Conservation (phyloP, 768 basidiomycete genomes). For the Kwoniella botswanensis region DNA sequence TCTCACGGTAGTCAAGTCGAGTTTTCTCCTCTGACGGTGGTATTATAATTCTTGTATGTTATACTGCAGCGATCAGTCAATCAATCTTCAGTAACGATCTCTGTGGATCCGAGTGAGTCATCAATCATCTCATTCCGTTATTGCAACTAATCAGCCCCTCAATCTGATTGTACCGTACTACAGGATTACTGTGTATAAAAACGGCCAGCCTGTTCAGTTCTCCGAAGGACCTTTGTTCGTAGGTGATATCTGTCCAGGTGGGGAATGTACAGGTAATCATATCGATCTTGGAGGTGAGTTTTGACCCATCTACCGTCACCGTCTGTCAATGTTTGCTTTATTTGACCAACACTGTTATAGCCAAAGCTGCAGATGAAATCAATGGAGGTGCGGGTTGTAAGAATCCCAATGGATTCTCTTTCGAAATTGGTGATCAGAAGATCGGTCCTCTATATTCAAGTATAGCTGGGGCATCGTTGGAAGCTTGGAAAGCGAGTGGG, state of each 20-base stretch:
- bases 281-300: constrained; percentile 3
- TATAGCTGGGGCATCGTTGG: not conserved
- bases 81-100: not conserved
- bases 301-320: too few species aligned
- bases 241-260: not conserved
- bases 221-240: constrained; percentile 2
- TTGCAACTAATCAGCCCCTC: too few species aligned
- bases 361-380: not conserved
- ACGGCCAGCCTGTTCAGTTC: constrained; percentile 3
- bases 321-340: too few species aligned
- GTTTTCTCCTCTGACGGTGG: not conserved
- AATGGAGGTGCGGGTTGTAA: not conserved
- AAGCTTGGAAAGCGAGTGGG: constrained; percentile 1
- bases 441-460: not conserved
- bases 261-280: not conserved
- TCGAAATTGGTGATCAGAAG: not conserved
- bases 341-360: not conserved
- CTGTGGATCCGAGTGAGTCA: constrained; percentile 9
- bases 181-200: not conserved
- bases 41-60: not conserved
- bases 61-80: not conserved
- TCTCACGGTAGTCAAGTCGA: not conserved
- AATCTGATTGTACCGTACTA: not conserved
- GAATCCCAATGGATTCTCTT: constrained; percentile 1
- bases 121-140: not conserved